phyloP scores from a whole-genome alignment of 352 stramenopile genomes.

The Pythium chondricola region DNA sequence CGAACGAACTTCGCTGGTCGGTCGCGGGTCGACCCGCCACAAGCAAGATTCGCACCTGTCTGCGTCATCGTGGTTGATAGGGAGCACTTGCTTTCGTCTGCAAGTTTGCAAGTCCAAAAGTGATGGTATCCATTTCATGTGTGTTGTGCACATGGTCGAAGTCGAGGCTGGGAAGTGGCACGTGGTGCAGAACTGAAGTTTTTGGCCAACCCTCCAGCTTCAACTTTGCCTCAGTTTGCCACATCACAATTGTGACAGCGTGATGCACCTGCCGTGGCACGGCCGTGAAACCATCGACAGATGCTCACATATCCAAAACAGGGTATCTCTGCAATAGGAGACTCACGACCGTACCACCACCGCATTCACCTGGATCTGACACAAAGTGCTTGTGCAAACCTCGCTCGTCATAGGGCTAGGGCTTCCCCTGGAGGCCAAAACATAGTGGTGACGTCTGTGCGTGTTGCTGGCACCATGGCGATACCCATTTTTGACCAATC shows the following conservation, averaged over 20 bases:
- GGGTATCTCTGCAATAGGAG: constrained; percentile 2
- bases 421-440: constrained; percentile 21
- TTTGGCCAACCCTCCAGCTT: no score
- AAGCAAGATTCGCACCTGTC: no score
- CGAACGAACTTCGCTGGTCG: no score
- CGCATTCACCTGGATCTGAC: constrained; percentile 2
- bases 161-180: no score
- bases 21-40: no score
- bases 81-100: no score
- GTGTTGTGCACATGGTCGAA: no score
- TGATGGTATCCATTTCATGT: no score
- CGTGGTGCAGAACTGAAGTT: no score
- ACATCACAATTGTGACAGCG: constrained; percentile 7
- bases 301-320: not conserved
- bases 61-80: no score
- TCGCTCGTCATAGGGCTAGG: constrained; percentile 19
- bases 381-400: constrained; percentile 19
- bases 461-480: constrained; percentile 23
- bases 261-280: constrained; percentile 15
- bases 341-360: not conserved
- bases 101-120: no score
- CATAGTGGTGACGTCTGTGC: constrained; percentile 39
- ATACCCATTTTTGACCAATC: constrained; percentile 23
- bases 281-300: constrained; percentile 6
- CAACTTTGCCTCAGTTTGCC: constrained; percentile 16